Percentiles rank a stretch among this genome's conserved stretches.
Evolutionary conservation across 2,329 filamentous ascomycete genomes (phyloP).

Genomic region (Fusarium nanum): DNA sequence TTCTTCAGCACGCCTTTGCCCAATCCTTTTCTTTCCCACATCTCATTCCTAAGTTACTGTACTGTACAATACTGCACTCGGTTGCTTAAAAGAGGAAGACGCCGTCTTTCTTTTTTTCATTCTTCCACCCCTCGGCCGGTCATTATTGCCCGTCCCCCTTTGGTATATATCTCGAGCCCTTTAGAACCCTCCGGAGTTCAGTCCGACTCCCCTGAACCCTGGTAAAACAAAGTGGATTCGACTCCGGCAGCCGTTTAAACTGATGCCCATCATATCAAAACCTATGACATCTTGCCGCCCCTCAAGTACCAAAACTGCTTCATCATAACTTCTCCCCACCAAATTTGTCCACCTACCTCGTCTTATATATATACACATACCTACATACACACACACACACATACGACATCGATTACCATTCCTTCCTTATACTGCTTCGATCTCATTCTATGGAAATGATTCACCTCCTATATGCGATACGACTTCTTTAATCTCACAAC

Average conservation of each 20-base stretch:
- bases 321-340: conserved; percentile 21
- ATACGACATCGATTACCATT: background rate
- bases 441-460: conserved; percentile 21
- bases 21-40: background rate
- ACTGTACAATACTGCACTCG: background rate
- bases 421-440: background rate
- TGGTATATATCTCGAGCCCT: conserved; percentile 1
- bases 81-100: conserved; percentile 12
- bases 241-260: conserved; percentile 29
- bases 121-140: conserved; percentile 16
- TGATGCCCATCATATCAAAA: conserved; percentile 15
- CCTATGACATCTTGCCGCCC: conserved; percentile 34
- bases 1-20: conserved; percentile 13
- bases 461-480: conserved; percentile 4
- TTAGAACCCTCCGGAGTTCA: background rate
- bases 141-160: background rate
- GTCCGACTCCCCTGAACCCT: conserved; percentile 28
- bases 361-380: conserved; percentile 1
- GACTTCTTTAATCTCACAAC: conserved; percentile 27
- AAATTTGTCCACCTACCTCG: background rate
- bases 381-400: background rate
- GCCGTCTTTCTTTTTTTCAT: conserved; percentile 16
- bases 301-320: conserved; percentile 19
- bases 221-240: conserved; percentile 30
- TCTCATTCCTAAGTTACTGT: background rate